These are phyloP conservation scores for Drosera capensis DNA, from an alignment of 148 eudicot species.

Conservation along the genomic window DNA sequence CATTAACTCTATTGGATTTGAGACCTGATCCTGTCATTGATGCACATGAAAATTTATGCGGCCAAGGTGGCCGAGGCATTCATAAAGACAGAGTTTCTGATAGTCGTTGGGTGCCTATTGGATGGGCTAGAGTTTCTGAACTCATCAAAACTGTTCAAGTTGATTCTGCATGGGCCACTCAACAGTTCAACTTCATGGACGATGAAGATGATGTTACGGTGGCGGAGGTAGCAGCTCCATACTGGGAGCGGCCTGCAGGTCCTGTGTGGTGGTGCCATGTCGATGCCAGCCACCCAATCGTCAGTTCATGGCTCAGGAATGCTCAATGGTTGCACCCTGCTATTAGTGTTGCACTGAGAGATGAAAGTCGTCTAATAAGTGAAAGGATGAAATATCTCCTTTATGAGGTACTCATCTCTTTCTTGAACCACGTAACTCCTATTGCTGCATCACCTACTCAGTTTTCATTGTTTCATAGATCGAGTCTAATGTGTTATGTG, in stretches of 20 bases:
- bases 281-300: constrained; percentile 50
- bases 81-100: constrained; percentile 27
- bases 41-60: constrained; percentile 16
- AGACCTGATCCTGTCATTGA: constrained; percentile 13
- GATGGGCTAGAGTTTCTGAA: constrained; percentile 78
- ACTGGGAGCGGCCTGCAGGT: constrained; percentile 90
- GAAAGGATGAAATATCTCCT: constrained; percentile 87
- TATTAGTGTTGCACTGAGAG: constrained; percentile 77
- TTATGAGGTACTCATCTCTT: constrained; percentile 63
- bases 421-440: too few species aligned
- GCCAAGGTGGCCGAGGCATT: constrained; percentile 15
- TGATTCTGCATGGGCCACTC: constrained; percentile 48
- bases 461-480: too few species aligned
- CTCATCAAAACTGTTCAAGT: constrained; percentile 59
- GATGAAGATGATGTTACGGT: constrained; percentile 70
- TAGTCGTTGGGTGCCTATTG: constrained; percentile 80
- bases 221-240: constrained; percentile 91
- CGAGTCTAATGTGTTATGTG: too few species aligned
- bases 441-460: too few species aligned
- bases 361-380: constrained; percentile 83
- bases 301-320: constrained; percentile 52
- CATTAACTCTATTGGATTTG: constrained; percentile 22
- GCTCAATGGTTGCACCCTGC: constrained; percentile 98
- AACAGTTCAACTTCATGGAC: constrained; percentile 40
- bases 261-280: constrained; percentile 97